Evolutionary conservation across 2,329 filamentous ascomycete genomes (phyloP).

Genomic region (Grosmannia huntii): DNA sequence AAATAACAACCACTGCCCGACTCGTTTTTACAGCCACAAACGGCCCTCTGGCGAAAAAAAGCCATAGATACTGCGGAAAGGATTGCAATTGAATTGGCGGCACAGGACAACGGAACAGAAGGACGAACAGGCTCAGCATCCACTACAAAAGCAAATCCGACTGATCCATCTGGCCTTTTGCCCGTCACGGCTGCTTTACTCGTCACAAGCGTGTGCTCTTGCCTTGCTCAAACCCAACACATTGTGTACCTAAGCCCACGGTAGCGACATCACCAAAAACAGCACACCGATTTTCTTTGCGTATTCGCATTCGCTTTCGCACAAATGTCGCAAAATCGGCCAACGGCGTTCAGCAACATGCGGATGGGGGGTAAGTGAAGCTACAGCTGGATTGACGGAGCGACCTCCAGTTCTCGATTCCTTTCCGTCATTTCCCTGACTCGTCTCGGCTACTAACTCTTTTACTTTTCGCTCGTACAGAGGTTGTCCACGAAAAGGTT

Average conservation of each 20-base stretch:
- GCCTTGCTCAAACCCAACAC: constrained; percentile 10
- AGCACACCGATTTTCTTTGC: not conserved
- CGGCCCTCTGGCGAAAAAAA: not conserved
- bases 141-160: not conserved
- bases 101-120: not conserved
- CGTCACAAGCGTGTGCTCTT: constrained; percentile 2
- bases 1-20: not conserved
- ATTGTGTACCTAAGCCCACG: constrained; percentile 9
- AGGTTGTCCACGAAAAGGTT: constrained; percentile 97
- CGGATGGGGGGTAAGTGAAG: constrained; percentile 85
- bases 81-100: not conserved
- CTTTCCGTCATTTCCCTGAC: not conserved
- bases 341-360: constrained; percentile 73
- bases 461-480: constrained; percentile 30
- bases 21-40: not conserved
- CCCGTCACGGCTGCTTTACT: constrained; percentile 22
- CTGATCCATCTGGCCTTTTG: constrained; percentile 11
- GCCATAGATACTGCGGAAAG: not conserved
- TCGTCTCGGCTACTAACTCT: not conserved
- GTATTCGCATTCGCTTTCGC: not conserved
- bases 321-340: constrained; percentile 77
- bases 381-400: not conserved
- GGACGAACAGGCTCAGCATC: not conserved
- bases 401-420: not conserved
- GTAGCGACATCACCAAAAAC: constrained; percentile 15